Conservation (phyloP, 2,329 filamentous ascomycete species). For the Neofusicoccum sp. region DNA sequence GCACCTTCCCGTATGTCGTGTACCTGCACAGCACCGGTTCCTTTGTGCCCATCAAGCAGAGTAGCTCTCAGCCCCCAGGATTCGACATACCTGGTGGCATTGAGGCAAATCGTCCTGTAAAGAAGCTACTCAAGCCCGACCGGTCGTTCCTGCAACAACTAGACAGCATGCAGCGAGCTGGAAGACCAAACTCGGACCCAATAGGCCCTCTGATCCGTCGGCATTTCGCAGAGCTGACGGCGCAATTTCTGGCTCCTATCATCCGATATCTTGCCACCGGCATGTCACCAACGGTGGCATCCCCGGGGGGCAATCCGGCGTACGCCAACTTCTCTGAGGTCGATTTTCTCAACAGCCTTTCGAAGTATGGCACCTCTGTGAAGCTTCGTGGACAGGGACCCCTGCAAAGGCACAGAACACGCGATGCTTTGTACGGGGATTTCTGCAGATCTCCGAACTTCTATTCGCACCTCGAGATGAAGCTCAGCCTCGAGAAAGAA, state of each 20-base stretch:
- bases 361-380: constrained; percentile 39
- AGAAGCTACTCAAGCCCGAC: constrained; percentile 41
- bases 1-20: constrained; percentile 36
- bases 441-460: constrained; percentile 42
- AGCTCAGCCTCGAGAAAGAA: constrained; percentile 40
- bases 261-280: constrained; percentile 42
- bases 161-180: constrained; percentile 28
- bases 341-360: constrained; percentile 37
- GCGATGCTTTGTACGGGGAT: constrained; percentile 37
- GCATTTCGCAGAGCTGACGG: constrained; percentile 42
- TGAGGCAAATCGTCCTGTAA: constrained; percentile 34
- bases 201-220: constrained; percentile 40
- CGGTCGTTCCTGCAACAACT: constrained; percentile 32
- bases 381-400: constrained; percentile 39
- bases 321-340: constrained; percentile 40
- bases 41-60: constrained; percentile 35
- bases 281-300: constrained; percentile 27
- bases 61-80: constrained; percentile 35
- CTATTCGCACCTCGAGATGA: constrained; percentile 44
- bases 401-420: constrained; percentile 36
- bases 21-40: constrained; percentile 38
- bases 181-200: constrained; percentile 15
- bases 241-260: constrained; percentile 40
- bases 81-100: constrained; percentile 42
- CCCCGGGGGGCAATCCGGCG: constrained; percentile 35